These are phyloP conservation scores for Lipomyces orientalis DNA, from an alignment of 805 yeast species.

Conservation along the genomic window DNA sequence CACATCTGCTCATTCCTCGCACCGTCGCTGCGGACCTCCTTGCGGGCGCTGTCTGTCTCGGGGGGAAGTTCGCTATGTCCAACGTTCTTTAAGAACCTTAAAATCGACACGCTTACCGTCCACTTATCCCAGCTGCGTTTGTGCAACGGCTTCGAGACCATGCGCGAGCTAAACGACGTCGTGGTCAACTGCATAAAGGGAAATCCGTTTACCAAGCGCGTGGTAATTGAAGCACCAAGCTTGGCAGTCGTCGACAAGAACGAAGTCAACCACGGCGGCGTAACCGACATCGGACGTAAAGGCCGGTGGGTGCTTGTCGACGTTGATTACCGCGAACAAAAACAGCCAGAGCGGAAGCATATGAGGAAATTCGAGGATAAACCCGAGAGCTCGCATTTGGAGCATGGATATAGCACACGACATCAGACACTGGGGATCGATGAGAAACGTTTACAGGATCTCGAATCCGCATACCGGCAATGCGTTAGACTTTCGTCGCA, in stretches of 20 bases:
- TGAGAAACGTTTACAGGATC: slow-evolving; percentile 16
- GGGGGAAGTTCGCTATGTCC: slow-evolving; percentile 39
- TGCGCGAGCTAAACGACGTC: slow-evolving; percentile 30
- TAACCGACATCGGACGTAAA: slow-evolving; percentile 32
- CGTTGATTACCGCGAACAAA: slow-evolving; percentile 18
- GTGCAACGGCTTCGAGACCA: slow-evolving; percentile 31
- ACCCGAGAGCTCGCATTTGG: background rate
- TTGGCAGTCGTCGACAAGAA: slow-evolving; percentile 32
- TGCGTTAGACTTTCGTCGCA: background rate
- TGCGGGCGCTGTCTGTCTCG: slow-evolving; percentile 20
- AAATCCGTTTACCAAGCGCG: slow-evolving; percentile 15
- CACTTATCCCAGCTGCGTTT: slow-evolving; percentile 31
- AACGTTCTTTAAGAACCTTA: slow-evolving; percentile 29
- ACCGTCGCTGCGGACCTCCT: slow-evolving; percentile 22
- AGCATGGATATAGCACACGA: background rate
- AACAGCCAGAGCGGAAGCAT: background rate
- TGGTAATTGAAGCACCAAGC: slow-evolving; percentile 29
- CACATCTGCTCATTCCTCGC: slow-evolving; percentile 35
- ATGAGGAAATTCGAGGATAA: slow-evolving; percentile 17
- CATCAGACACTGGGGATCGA: slow-evolving; percentile 14
- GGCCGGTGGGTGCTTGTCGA: slow-evolving; percentile 33
- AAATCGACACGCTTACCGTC: slow-evolving; percentile 16
- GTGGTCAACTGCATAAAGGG: slow-evolving; percentile 20
- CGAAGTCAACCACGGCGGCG: slow-evolving; percentile 29
- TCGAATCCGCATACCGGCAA: slow-evolving; percentile 19